Evolutionary conservation across 805 yeast species (phyloP), one percentile per base, ranked within the genome.

Genomic region (Zygotorulaspora florentina): DNA sequence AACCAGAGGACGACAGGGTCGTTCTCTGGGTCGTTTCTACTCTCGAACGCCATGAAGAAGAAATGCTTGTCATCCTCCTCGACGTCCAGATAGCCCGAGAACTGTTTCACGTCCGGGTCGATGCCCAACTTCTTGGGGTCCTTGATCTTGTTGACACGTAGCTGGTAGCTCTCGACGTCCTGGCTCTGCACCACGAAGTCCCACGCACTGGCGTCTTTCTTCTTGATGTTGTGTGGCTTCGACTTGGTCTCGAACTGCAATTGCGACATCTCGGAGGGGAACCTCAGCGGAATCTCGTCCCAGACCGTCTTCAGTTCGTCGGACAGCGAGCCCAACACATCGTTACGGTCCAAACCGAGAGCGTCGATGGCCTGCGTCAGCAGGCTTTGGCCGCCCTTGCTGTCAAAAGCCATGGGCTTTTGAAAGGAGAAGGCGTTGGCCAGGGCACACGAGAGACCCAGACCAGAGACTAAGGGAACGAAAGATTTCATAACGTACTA

Each of bases 1-100:
- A 88, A 75, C 96, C 96, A 89, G 55, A 91, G 73, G 41, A 89
- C 77, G 34, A 87, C 73, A 1, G 96, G 96, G 66, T 87, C 96
- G 49, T 75, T 85, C 52, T 70, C 70, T n/a, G 96, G 96, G 66
- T 86, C 90, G 64, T 83, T 84, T 73, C 95, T 80, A 48, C 91
- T 83, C 68, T 88, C 96, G 58, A 88, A 89, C 61, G 83, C 83
- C 90, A 93, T 75, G 60, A 72, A 76, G 71, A 87, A 87, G 63
- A 87, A 82, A 69, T 88, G 96, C 69, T 88, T 88, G 62, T 87
- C 96, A 55, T 82, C 87, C 41, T 83, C 87, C 48, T 74, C 79
- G 42, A 85, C 80, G 66, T 88, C 96, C 62, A 88, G 77, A 67
- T 88, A 88, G 43, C 96, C 96, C 30, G 90, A 74, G 64, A 78